Evolutionary conservation across 2,329 filamentous ascomycete genomes (phyloP), one percentile per base, ranked within the genome.

Genomic region (Fusarium begoniae): DNA sequence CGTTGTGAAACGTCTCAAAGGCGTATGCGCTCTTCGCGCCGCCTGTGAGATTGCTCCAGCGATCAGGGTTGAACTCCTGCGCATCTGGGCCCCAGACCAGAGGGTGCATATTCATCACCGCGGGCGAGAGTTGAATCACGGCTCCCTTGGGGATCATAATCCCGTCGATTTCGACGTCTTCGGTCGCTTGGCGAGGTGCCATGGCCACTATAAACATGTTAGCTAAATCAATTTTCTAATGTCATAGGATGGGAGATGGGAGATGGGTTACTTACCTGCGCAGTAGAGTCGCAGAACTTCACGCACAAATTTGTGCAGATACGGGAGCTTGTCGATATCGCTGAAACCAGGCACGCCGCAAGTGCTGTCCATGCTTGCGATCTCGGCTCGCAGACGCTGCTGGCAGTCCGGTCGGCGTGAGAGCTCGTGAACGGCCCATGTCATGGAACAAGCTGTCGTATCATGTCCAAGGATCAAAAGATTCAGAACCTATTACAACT

Each of bases 391-490:
- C 4, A 86, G 78, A 11, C 82, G 80, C 18, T 80, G 69, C 63
- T 86, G 84, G 28, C 84, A 73, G 8, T 80, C 73, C 2, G 81
- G 80, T 30, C 81, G 70, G 40, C 77, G 75, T 11, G 82, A 79
- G 14, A 87, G 78, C 67, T 83, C 79, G 59, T 86, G 83, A 11
- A 83, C 76, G 0, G 82, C 82, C 85, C 84, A 86, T 5, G 81
- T 82, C 71, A 86, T 80, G 1, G 83, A 76, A 12, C 81, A 82
- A 8, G 84, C 84, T 1, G 84, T 86, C 1, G 85, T 86, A 62
- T 87, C 85, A 63, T 86, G 84, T 48, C 78, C 85, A 20, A 85
- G 82, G 3, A 83, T 80, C 40, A 86, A 76, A 69, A 86, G 83
- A 13, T 85, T 86, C 75, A 86, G 80, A 30, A 84, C 69, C 74